Percentiles rank a stretch among this genome's conserved stretches.
Conservation (phyloP, 495 filamentous ascomycete species). For the Rhizodiscina lignyota region DNA sequence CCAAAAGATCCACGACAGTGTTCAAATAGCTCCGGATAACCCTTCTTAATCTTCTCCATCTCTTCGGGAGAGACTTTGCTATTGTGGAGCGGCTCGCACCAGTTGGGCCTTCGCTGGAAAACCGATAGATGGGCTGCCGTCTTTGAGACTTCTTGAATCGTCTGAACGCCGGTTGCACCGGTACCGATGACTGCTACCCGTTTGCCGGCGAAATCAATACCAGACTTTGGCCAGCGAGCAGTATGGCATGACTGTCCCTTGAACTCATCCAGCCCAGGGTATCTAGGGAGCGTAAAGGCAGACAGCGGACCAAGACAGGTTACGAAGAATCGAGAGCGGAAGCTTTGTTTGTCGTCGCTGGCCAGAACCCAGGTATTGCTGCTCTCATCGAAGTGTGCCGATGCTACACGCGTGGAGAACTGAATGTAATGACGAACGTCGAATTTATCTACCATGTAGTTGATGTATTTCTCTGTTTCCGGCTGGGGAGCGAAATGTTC, state of each 20-base stretch:
- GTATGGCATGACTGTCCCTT: background rate
- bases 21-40: too few relatives aligned
- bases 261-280: conserved; percentile 1
- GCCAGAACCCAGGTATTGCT: background rate
- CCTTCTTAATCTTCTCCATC: too few relatives aligned
- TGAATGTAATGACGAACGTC: too few relatives aligned
- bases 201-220: background rate
- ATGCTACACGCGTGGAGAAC: too few relatives aligned
- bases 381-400: too few relatives aligned
- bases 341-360: background rate
- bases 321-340: background rate
- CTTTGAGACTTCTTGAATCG: background rate
- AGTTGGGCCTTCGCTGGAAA: background rate
- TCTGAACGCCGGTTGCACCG: background rate
- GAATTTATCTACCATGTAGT: background rate
- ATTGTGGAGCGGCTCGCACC: too few relatives aligned
- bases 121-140: background rate
- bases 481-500: background rate
- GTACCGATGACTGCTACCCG: background rate
- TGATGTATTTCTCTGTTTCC: background rate
- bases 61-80: too few relatives aligned
- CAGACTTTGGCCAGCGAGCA: background rate
- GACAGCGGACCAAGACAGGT: background rate
- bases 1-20: too few relatives aligned
- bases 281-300: background rate